Evolutionary conservation across 2,329 filamentous ascomycete genomes (phyloP).

Genomic region (Grosmannia huntii): DNA sequence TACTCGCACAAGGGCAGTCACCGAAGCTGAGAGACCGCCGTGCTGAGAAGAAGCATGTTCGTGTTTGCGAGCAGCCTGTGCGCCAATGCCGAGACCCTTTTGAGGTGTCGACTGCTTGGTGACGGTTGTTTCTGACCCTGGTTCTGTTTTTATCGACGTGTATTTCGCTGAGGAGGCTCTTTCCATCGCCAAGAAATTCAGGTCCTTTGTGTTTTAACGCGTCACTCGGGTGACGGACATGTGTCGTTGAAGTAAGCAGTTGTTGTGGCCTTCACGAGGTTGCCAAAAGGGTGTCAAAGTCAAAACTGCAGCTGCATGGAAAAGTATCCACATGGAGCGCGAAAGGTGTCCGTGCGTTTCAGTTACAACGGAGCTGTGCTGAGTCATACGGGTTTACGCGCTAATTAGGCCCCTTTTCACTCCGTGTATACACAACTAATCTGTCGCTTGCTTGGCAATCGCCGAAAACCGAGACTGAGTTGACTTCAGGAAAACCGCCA

Average conservation of each 20-base stretch:
- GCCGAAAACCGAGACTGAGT: background rate
- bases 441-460: background rate
- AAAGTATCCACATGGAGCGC: background rate
- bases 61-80: background rate
- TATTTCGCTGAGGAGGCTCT: background rate
- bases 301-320: background rate
- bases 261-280: background rate
- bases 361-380: background rate
- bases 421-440: no score
- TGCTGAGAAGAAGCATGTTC: background rate
- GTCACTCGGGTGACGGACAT: background rate
- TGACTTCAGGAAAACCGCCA: conserved; percentile 6
- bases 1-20: background rate
- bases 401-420: no score
- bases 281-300: background rate
- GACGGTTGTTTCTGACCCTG: background rate
- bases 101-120: background rate
- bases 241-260: background rate
- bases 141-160: background rate
- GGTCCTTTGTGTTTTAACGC: background rate
- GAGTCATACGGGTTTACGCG: background rate
- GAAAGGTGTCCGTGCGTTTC: background rate
- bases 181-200: background rate
- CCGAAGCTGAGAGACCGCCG: background rate
- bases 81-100: background rate